Evolutionary conservation across 768 basidiomycete species (phyloP).

Genomic region (Cystobasidiopsis lactophilus): DNA sequence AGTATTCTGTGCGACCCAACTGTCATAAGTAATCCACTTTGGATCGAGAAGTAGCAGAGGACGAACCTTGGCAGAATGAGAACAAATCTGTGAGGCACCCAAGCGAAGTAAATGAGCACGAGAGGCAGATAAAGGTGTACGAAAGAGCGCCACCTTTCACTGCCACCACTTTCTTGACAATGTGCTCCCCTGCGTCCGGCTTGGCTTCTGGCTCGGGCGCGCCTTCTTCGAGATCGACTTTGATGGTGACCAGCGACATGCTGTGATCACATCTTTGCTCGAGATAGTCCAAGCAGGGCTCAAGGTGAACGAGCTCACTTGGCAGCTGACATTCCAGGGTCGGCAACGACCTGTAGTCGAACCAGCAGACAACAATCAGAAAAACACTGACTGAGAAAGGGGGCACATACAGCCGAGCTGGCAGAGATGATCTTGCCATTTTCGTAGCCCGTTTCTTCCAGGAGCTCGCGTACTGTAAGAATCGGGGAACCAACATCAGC

Average conservation of each 20-base stretch:
- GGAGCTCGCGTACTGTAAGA: background rate
- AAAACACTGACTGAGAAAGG: background rate
- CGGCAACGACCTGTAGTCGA: background rate
- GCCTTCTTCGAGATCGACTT: background rate
- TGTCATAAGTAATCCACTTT: background rate
- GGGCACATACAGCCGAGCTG: too few species aligned
- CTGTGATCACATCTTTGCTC: background rate
- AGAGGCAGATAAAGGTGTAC: background rate
- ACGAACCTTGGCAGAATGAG: background rate
- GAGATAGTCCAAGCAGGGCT: background rate
- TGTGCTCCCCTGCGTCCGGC: background rate
- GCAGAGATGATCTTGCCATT: background rate
- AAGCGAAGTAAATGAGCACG: too few species aligned
- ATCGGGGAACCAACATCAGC: too few species aligned
- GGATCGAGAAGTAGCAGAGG: background rate
- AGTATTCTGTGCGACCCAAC: background rate
- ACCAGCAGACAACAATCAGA: background rate
- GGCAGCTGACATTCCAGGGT: background rate
- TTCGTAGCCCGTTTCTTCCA: constrained; percentile 1
- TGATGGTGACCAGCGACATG: background rate
- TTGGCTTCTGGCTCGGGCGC: background rate
- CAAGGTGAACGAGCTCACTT: background rate
- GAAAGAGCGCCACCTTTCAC: background rate
- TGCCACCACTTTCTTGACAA: background rate
- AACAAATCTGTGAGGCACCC: too few species aligned